Percentiles rank a stretch among this genome's conserved stretches.
Conservation (phyloP, 225 moss, liverwort and hornwort species). For the Straminergon stramineum region DNA sequence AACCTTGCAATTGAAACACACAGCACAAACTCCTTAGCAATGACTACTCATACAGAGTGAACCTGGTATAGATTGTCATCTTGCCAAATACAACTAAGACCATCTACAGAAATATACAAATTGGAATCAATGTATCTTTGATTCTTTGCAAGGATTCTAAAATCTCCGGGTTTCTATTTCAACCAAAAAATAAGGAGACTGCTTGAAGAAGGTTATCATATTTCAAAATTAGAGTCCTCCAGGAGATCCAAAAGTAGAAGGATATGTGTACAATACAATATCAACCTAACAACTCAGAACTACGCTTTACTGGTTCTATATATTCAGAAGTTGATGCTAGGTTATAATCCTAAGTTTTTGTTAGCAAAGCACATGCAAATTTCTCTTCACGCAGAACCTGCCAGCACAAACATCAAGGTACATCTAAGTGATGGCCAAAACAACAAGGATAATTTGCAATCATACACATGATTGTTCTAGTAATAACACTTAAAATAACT, state of each 20-base stretch:
- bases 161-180: neutral
- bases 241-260: neutral
- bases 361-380: neutral
- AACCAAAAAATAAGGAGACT: neutral
- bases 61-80: neutral
- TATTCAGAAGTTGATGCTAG: neutral
- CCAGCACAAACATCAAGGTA: conserved; percentile 3
- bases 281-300: neutral
- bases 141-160: neutral
- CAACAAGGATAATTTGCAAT: neutral
- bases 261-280: neutral
- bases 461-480: neutral
- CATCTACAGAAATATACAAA: neutral
- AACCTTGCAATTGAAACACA: neutral
- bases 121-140: neutral
- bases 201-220: neutral
- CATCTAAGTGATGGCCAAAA: neutral
- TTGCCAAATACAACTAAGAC: neutral
- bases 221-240: neutral
- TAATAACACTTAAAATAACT: neutral
- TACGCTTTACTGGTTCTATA: neutral
- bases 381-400: conserved; percentile 6
- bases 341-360: neutral
- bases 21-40: neutral
- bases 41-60: neutral